Percentiles rank a stretch among this genome's conserved stretches.
Evolutionary conservation across 2,329 filamentous ascomycete genomes (phyloP).

Genomic region (Lecanicillium sp.): DNA sequence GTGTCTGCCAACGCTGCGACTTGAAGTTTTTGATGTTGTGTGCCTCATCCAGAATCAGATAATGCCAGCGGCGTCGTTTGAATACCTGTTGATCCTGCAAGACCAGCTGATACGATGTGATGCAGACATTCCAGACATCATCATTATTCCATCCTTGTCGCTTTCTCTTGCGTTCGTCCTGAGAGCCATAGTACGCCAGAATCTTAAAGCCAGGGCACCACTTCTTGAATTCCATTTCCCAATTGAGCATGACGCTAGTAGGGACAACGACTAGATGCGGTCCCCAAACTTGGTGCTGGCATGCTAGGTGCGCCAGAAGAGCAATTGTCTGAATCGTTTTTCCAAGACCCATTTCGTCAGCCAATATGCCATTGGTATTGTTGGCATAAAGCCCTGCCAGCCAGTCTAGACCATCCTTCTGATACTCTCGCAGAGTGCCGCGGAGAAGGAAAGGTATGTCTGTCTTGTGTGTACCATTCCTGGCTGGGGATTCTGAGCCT

Average conservation of each 20-base stretch:
- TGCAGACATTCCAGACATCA: slow-evolving; percentile 92
- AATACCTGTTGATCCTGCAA: slow-evolving; percentile 91
- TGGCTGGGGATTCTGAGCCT: slow-evolving; percentile 25
- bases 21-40: slow-evolving; percentile 99
- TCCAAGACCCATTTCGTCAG: slow-evolving; percentile 96
- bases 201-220: slow-evolving; percentile 98
- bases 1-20: slow-evolving; percentile 91
- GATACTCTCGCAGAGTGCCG: slow-evolving; percentile 87
- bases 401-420: slow-evolving; percentile 96
- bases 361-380: slow-evolving; percentile 89
- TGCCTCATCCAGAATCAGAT: slow-evolving; percentile 95
- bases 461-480: slow-evolving; percentile 46
- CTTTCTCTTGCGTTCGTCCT: slow-evolving; percentile 86
- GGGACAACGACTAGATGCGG: slow-evolving; percentile 94
- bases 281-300: slow-evolving; percentile 86
- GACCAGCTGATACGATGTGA: slow-evolving; percentile 95
- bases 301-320: slow-evolving; percentile 84
- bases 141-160: slow-evolving; percentile 90
- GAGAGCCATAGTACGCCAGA: slow-evolving; percentile 89
- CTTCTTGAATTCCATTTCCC: slow-evolving; percentile 99
- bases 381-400: slow-evolving; percentile 87
- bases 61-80: slow-evolving; percentile 89
- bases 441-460: slow-evolving; percentile 76
- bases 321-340: slow-evolving; percentile 99
- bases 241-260: slow-evolving; percentile 97